Conservation (phyloP, 192 early-diverging fungal species). For the Chytriomyces confervae region DNA sequence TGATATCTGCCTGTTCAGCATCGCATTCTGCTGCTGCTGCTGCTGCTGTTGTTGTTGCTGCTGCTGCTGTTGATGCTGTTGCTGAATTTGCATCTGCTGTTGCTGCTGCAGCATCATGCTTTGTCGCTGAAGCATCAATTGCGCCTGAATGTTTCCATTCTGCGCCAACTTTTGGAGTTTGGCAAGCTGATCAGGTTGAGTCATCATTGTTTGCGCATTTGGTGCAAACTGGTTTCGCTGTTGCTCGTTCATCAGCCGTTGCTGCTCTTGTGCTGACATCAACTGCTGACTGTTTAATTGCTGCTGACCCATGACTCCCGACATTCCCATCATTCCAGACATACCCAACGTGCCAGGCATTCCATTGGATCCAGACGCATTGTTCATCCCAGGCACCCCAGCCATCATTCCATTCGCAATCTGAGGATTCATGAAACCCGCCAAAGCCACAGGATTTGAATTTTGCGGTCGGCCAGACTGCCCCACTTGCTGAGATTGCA, state of each 20-base stretch:
- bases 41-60: background rate
- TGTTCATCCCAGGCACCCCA: too few relatives aligned
- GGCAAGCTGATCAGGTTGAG: background rate
- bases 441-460: background rate
- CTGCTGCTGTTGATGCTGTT: too few relatives aligned
- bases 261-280: background rate
- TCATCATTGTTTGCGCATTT: background rate
- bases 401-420: too few relatives aligned
- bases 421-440: too few relatives aligned
- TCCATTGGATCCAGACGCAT: too few relatives aligned
- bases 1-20: background rate
- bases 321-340: background rate
- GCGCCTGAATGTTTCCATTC: background rate
- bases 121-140: slow-evolving; percentile 6
- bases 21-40: background rate
- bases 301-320: background rate
- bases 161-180: background rate
- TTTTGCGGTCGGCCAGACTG: background rate
- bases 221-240: background rate
- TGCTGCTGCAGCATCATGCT: background rate
- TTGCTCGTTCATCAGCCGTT: background rate
- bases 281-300: background rate
- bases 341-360: too few relatives aligned
- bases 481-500: background rate
- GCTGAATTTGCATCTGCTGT: background rate